Percentiles rank a stretch among this genome's conserved stretches.
Evolutionary conservation across 257 asterid species (phyloP).

Genomic region (Nicotiana otophora): DNA sequence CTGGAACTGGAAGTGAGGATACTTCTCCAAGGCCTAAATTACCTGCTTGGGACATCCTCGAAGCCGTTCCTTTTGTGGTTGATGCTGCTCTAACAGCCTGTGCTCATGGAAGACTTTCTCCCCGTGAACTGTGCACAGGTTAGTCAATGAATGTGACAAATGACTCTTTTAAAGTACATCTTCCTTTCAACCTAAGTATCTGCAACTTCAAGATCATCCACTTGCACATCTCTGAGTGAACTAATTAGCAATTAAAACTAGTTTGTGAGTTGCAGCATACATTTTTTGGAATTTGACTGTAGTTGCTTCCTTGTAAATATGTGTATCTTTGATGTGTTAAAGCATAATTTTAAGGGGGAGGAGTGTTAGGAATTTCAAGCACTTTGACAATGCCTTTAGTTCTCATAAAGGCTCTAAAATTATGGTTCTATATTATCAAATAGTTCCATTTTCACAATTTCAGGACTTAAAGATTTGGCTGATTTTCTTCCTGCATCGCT

Average conservation of each 20-base stretch:
- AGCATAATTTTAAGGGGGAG: background rate
- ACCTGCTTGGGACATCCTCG: slow-evolving; percentile 98
- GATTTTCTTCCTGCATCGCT: slow-evolving; percentile 97
- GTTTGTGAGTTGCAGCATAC: background rate
- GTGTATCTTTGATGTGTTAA: background rate
- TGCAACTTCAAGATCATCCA: background rate
- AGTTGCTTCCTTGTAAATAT: background rate
- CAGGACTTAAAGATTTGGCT: slow-evolving; percentile 94
- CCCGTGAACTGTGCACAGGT: slow-evolving; percentile 98
- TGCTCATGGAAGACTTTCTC: slow-evolving; percentile 84
- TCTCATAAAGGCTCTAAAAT: background rate
- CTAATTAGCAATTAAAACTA: background rate
- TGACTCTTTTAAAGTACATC: background rate
- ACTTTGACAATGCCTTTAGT: background rate
- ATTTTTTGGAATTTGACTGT: background rate
- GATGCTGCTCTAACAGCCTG: slow-evolving; percentile 97
- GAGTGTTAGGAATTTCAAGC: background rate
- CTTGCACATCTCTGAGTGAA: background rate
- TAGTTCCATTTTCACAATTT: background rate
- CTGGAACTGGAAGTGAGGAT: slow-evolving; percentile 71
- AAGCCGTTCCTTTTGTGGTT: slow-evolving; percentile 93
- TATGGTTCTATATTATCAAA: background rate
- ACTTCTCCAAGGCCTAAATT: slow-evolving; percentile 60
- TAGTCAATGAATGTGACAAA: slow-evolving; percentile 12
- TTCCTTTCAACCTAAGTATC: background rate